These are phyloP conservation scores for Boletus rufocinnamomeus DNA, from an alignment of 768 basidiomycete species.

Conservation along the genomic window DNA sequence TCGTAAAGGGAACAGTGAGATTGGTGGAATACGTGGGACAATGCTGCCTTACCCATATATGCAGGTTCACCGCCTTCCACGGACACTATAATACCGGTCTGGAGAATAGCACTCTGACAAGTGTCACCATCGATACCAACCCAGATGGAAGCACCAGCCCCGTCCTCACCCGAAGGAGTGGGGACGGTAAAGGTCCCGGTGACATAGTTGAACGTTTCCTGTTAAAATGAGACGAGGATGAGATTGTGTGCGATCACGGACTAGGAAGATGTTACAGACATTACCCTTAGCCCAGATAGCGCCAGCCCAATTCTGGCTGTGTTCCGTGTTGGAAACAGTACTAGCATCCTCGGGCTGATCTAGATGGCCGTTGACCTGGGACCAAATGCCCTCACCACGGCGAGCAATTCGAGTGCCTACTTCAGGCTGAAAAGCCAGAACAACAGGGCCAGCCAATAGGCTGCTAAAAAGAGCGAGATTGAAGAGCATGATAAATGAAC, in stretches of 20 bases:
- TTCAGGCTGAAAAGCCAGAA: background rate
- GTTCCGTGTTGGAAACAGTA: background rate
- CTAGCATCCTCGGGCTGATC: background rate
- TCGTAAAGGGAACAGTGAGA: background rate
- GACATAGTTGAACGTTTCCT: slow-evolving; percentile 13
- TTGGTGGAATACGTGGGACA: no score
- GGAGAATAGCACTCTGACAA: slow-evolving; percentile 4
- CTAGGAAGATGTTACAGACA: background rate
- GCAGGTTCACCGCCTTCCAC: background rate
- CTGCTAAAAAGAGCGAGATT: background rate
- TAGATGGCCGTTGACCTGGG: background rate
- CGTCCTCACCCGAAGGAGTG: background rate
- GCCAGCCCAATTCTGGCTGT: slow-evolving; percentile 11
- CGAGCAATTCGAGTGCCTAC: background rate
- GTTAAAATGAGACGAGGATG: background rate
- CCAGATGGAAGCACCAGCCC: slow-evolving; percentile 7
- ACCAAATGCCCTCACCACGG: background rate
- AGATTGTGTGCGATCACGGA: background rate
- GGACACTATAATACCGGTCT: slow-evolving; percentile 2
- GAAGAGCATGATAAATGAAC: slow-evolving; percentile 3
- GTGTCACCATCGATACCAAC: slow-evolving; percentile 16
- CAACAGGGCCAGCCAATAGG: background rate
- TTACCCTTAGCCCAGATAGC: background rate
- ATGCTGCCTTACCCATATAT: slow-evolving; percentile 2
- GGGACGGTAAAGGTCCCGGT: slow-evolving; percentile 14